Conservation (phyloP, 345 rosid genomes). For the Luvunga scandens region DNA sequence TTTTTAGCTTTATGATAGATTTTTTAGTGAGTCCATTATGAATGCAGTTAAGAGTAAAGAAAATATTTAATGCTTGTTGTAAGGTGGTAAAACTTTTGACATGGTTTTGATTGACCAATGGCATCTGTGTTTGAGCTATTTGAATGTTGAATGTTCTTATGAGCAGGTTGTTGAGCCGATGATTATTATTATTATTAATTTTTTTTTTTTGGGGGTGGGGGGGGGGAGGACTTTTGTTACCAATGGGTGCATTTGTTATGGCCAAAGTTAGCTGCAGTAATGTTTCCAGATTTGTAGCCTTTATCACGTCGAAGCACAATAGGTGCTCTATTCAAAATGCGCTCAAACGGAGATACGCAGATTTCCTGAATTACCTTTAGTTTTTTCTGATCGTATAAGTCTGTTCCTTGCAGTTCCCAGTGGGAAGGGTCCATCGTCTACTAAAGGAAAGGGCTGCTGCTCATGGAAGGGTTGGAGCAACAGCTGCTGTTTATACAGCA, state of each 20-base stretch:
- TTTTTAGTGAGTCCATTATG: background rate
- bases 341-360: background rate
- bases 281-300: background rate
- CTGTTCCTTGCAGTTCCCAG: slow-evolving; percentile 48
- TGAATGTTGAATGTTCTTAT: background rate
- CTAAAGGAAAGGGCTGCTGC: slow-evolving; percentile 59
- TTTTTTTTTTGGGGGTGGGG: no score
- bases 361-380: background rate
- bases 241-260: no score
- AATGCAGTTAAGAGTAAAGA: background rate
- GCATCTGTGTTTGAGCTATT: background rate
- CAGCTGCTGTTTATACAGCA: slow-evolving; percentile 73
- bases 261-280: background rate
- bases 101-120: background rate
- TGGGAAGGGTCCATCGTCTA: slow-evolving; percentile 64
- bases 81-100: background rate
- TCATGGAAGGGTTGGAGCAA: slow-evolving; percentile 74
- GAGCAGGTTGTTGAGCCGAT: background rate
- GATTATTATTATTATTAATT: no score
- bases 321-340: background rate
- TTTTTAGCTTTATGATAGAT: background rate
- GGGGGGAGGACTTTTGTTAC: background rate
- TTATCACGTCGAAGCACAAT: background rate
- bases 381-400: background rate
- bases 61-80: background rate